Evolutionary conservation across 345 rosid species (phyloP).

Genomic region (Sisymbrium irio): DNA sequence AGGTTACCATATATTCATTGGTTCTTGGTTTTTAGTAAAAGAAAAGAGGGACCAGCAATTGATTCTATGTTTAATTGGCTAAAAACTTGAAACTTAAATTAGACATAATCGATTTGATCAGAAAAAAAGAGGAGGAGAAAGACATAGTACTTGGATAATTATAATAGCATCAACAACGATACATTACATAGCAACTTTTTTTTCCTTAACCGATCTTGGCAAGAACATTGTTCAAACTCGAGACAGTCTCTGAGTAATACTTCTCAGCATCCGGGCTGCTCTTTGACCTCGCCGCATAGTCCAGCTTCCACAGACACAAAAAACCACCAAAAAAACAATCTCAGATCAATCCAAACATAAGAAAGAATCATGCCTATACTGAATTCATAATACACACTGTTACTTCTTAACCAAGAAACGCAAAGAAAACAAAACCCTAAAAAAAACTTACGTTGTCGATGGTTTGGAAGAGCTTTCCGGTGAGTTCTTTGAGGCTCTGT

Average conservation of each 20-base stretch:
- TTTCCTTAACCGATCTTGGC: conserved; percentile 72
- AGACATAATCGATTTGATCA: conserved; percentile 6
- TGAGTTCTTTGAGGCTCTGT: conserved; percentile 64
- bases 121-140: conserved; percentile 3
- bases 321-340: background rate
- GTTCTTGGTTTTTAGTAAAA: background rate
- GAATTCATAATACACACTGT: background rate
- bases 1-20: no score
- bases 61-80: background rate
- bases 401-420: conserved; percentile 5
- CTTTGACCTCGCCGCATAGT: conserved; percentile 89
- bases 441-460: conserved; percentile 54
- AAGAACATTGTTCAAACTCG: conserved; percentile 76
- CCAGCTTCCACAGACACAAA: conserved; percentile 55
- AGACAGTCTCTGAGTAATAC: conserved; percentile 75
- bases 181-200: conserved; percentile 9
- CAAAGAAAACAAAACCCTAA: background rate
- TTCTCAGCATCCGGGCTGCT: conserved; percentile 89
- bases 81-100: conserved; percentile 6
- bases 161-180: background rate
- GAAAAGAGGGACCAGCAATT: background rate
- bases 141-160: conserved; percentile 28
- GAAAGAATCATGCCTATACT: background rate
- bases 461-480: conserved; percentile 73
- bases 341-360: conserved; percentile 15